Evolutionary conservation across 108 stramenopile species (phyloP).

Genomic region (Nitzschia putrida): DNA sequence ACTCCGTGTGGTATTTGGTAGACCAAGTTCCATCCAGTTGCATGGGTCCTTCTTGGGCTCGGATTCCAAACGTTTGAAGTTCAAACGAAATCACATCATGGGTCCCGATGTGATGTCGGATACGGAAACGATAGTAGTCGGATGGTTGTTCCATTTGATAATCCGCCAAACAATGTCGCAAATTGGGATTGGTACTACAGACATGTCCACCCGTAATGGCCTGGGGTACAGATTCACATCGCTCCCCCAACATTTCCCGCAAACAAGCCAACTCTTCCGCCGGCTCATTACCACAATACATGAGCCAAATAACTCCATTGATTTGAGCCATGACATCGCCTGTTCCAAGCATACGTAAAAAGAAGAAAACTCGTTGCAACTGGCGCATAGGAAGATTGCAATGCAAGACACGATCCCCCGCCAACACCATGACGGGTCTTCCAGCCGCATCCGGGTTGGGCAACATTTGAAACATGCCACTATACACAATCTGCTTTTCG

Average conservation of each 20-base stretch:
- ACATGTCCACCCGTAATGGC: neutral
- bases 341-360: neutral
- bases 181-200: neutral
- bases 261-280: neutral
- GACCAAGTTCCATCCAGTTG: conserved; percentile 11
- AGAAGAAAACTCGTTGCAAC: neutral
- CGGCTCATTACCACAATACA: neutral
- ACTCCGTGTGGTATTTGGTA: conserved; percentile 17
- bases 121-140: neutral
- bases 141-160: neutral
- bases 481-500: neutral
- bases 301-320: neutral
- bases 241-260: neutral
- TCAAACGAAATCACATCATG: conserved; percentile 13
- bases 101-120: conserved; percentile 13
- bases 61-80: conserved; percentile 37
- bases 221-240: neutral
- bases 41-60: neutral
- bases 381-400: neutral
- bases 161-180: neutral
- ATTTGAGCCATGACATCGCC: neutral
- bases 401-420: neutral
- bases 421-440: neutral
- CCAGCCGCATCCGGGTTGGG: conserved; percentile 5
- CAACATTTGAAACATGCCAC: conserved; percentile 6